Base-by-base conservation (phyloP, 2,329 filamentous ascomycete species). In the Cladophialophora carrionii region DNA sequence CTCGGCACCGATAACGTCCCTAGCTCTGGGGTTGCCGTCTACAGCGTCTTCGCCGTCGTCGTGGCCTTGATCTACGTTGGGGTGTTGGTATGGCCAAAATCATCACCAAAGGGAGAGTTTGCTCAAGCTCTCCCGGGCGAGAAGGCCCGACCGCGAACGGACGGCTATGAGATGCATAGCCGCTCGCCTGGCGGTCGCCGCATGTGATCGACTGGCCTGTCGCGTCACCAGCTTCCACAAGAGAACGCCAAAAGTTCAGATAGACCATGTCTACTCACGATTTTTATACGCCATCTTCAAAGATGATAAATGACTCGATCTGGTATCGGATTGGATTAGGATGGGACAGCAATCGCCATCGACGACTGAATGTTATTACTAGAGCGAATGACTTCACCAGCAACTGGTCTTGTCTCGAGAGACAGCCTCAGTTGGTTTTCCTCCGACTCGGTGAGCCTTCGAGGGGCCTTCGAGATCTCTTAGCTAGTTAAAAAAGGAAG, bases 21-120 rank as follows among this genome's bases (percentile, higher is more conserved):
- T 1, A 69, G 52, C 1, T 71, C 72, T 17, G 74, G 74, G 0
- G 74, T 79, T 6, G 81, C 84, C 65, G 81, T 78, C 1, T 86
- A 85, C 69, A 76, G 76, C 4, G 79, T 85, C 10, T 73, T 84
- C 61, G 82, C 82, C 29, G 84, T 76, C 2, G 59, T 84, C 6
- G 74, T 85, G 31, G 82, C 77, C 59, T 51, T 81, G 14, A 57
- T 76, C 3, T 83, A 83, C 71, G 66, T 81, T n/a, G 68, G 65
- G 24, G 69, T 73, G 8, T 53, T 71, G 22, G 58, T 69, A 5
- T 66, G 70, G 22, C 51, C 64, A 3, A 22, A 20, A 4, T 14
- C 53, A 17, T 20, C 59, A 3, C 22, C 26, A 5, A 65, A 52
- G 7, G 58, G 29, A 10, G 54, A 62, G 12, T 41, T 43, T 12